Conservation (phyloP, 345 rosid species). For the Clausena lansium region DNA sequence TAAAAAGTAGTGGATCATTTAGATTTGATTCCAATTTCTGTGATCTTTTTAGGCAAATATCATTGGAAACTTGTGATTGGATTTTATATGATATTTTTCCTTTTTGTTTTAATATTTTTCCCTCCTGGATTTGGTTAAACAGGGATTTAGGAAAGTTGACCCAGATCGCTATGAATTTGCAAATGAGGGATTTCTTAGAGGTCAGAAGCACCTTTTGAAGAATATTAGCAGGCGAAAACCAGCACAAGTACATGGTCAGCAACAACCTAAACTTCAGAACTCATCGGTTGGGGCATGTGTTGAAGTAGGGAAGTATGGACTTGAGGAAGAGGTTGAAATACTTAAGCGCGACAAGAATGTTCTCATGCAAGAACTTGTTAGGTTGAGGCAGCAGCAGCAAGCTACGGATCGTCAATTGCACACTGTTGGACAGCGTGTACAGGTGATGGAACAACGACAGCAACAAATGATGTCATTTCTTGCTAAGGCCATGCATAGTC, state of each 20-base stretch:
- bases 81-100: not conserved
- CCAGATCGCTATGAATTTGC: conserved; percentile 93
- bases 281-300: conserved; percentile 73
- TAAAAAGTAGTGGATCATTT: conserved; percentile 6
- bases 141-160: conserved; percentile 92
- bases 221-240: conserved; percentile 65
- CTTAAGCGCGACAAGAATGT: conserved; percentile 88
- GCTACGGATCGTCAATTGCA: conserved; percentile 71
- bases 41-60: conserved; percentile 14
- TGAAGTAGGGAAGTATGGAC: conserved; percentile 83
- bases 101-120: conserved; percentile 4
- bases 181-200: conserved; percentile 80
- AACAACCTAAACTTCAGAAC: conserved; percentile 51
- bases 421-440: conserved; percentile 72
- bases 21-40: conserved; percentile 6
- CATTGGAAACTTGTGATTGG: conserved; percentile 6
- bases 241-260: conserved; percentile 48
- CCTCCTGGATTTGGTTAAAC: conserved; percentile 9
- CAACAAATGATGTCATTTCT: conserved; percentile 91
- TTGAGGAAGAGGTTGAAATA: conserved; percentile 82
- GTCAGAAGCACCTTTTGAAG: conserved; percentile 72
- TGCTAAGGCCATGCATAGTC: conserved; percentile 86
- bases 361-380: conserved; percentile 87
- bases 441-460: conserved; percentile 92
- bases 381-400: conserved; percentile 91